These are phyloP conservation scores for Delphinella strobiligena DNA, from an alignment of 2,329 filamentous ascomycete species.

Conservation along the genomic window DNA sequence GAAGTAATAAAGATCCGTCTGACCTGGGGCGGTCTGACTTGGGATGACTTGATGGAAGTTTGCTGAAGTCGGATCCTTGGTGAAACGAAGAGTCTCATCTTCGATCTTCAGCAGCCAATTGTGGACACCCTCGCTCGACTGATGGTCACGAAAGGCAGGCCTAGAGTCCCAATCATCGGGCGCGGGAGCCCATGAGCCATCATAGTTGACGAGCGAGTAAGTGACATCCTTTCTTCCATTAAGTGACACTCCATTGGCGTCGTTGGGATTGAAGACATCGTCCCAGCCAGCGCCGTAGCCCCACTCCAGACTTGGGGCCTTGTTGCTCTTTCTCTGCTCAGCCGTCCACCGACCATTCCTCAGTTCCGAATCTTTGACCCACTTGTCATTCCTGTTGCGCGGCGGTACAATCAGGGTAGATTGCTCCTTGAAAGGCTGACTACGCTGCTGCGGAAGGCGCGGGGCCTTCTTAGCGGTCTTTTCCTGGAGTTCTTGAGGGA, in stretches of 20 bases:
- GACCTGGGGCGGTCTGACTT: not conserved
- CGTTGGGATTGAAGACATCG: not conserved
- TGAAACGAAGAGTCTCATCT: not conserved
- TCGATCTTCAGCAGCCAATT: slow-evolving; percentile 14
- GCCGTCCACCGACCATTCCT: not conserved
- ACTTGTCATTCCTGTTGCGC: not conserved
- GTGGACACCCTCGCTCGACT: slow-evolving; percentile 15
- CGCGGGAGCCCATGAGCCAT: slow-evolving; percentile 33
- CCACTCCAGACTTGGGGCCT: not conserved
- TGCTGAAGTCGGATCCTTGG: not conserved
- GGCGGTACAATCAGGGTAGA: too few relatives aligned
- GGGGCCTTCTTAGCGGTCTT: too few relatives aligned
- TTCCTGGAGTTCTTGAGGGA: too few relatives aligned
- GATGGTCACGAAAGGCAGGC: slow-evolving; percentile 15
- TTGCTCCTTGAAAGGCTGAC: too few relatives aligned
- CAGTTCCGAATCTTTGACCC: not conserved
- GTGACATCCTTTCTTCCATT: not conserved
- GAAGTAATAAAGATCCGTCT: slow-evolving; percentile 1
- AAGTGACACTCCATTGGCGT: not conserved
- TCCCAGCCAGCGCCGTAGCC: not conserved
- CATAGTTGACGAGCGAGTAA: slow-evolving; percentile 27
- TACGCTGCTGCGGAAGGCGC: too few relatives aligned
- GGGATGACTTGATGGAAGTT: not conserved
- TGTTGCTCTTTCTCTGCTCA: not conserved
- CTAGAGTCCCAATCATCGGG: slow-evolving; percentile 34